Conservation (phyloP, 805 yeast species). For the Blastobotrys parvus region DNA sequence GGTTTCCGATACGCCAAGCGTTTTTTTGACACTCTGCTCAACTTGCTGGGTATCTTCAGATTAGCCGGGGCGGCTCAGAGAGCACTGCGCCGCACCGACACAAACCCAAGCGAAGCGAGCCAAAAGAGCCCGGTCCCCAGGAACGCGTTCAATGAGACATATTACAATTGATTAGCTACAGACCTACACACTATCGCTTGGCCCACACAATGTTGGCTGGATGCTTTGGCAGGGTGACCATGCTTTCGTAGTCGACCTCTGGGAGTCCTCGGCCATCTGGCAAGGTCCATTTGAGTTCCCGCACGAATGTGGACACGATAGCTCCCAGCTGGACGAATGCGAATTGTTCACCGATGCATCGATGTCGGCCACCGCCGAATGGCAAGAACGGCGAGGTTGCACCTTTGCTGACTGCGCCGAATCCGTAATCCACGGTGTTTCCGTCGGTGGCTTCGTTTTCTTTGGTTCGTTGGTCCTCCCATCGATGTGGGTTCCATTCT, state of each 20-base stretch:
- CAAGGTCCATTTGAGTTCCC: conserved; percentile 68
- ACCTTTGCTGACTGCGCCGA: conserved; percentile 93
- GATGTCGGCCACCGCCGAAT: conserved; percentile 98
- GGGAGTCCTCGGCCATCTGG: conserved; percentile 40
- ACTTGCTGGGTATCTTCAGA: too few species aligned
- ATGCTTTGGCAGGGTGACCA: conserved; percentile 84
- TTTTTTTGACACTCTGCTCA: too few species aligned
- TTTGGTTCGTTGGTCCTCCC: conserved; percentile 39
- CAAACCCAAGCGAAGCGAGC: too few species aligned
- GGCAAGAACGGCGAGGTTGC: conserved; percentile 94
- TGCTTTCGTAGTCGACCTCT: conserved; percentile 68
- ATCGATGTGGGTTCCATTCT: conserved; percentile 77
- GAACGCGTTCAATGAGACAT: too few species aligned
- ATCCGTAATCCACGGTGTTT: conserved; percentile 78
- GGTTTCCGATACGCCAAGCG: too few species aligned
- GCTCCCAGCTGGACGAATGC: conserved; percentile 92
- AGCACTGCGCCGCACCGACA: too few species aligned
- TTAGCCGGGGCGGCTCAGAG: too few species aligned
- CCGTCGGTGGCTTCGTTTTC: conserved; percentile 17
- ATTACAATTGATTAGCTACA: too few species aligned
- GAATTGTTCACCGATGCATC: conserved; percentile 98
- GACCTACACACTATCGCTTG: too few species aligned
- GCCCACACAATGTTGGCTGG: conserved; percentile 38
- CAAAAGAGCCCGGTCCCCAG: too few species aligned
- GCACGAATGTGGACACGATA: conserved; percentile 63